Base-by-base conservation (phyloP, 257 asterid genomes). In the Salvia miltiorrhiza region DNA sequence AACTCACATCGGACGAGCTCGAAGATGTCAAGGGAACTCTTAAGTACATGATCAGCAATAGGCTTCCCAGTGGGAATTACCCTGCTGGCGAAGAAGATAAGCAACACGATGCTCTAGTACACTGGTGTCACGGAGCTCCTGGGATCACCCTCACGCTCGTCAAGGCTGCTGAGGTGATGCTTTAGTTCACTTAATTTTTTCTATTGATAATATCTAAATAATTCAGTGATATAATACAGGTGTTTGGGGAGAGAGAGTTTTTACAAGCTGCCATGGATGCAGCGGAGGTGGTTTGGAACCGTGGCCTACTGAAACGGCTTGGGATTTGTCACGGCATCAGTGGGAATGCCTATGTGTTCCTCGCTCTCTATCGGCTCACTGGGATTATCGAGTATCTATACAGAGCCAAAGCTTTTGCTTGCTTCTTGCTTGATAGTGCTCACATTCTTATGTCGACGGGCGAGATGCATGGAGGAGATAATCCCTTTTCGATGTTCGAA, bases 51-150 rank as follows among this genome's bases (percentile, higher is more conserved):
- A 80, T 86, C 39, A 77, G 47, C 16, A 86, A 83, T 59, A 84
- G 84, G 3, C 79, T 83, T 40, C 83, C 88, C 2, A 70, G 88
- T 57, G 95, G 95, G 40, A 88, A 90, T 75, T 86, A 84, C 74
- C 97, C 93, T 43, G 60, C 75, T 6, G 86, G 88, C 37, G 97
- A 88, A 74, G 87, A 81, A 66, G 86, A 80, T 72, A 72, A 61
- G 77, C 68, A 14, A 61, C 73, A 76, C 48, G 97, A 90, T 71
- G 71, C 57, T 50, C 84, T 90, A 7, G 87, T 88, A 72, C 95
- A 90, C 69, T 90, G 95, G 97, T 90, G 97, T 48, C 93, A 85
- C 67, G 95, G 97, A 53, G 87, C 93, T 73, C 93, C 97, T 9
- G 97, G 97, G 32, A 76, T 87, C 63, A 87, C 85, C 41, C 88